Evolutionary conservation across 441 rosid species (phyloP).

Genomic region (Populus hybrid): DNA sequence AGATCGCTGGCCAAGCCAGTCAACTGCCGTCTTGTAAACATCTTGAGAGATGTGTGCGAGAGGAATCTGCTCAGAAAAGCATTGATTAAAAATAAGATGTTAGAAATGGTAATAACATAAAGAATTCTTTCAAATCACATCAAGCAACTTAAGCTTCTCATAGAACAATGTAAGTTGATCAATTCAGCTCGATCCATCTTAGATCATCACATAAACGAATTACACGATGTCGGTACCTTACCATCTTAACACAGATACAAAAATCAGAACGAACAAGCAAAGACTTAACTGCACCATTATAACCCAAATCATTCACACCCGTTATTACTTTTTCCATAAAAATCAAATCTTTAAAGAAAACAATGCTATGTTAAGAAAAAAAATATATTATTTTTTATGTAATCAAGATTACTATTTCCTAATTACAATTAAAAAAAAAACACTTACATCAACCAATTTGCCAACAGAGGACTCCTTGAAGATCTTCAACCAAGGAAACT

Average conservation of each 20-base stretch:
- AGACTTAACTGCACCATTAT: background rate
- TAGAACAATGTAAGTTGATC: background rate
- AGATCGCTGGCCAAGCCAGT: slow-evolving; percentile 65
- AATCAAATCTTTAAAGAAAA: background rate
- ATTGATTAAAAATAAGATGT: background rate
- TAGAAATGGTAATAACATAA: background rate
- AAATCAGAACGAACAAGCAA: background rate
- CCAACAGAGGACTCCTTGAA: slow-evolving; percentile 55
- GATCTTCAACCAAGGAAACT: slow-evolving; percentile 70
- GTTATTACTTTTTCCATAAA: background rate
- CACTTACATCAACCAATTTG: slow-evolving; percentile 59
- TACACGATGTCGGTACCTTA: background rate
- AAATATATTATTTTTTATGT: background rate
- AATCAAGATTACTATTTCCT: background rate
- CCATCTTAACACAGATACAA: background rate
- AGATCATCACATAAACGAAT: background rate
- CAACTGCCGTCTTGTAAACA: slow-evolving; percentile 58
- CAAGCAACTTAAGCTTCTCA: background rate
- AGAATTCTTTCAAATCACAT: background rate
- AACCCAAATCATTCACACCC: background rate
- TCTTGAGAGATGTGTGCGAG: slow-evolving; percentile 50
- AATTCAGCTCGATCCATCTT: background rate
- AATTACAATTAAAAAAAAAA: background rate
- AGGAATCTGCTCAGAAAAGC: slow-evolving; percentile 46
- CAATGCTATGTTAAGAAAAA: background rate